Conservation (phyloP, 1,139 yeast species). For the Lodderomyces metapsilosis region DNA sequence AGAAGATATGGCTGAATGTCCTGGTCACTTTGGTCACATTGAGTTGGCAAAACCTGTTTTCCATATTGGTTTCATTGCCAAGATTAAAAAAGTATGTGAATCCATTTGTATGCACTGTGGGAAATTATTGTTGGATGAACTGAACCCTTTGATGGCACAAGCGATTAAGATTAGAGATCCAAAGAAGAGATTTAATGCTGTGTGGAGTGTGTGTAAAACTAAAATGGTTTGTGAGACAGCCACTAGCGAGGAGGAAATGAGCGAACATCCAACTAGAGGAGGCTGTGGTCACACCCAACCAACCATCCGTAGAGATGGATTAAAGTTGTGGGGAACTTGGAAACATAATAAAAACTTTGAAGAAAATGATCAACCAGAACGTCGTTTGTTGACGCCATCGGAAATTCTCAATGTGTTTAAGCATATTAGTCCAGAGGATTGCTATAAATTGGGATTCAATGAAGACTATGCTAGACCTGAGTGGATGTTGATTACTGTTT, state of each 20-base stretch:
- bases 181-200: conserved; percentile 92
- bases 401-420: conserved; percentile 90
- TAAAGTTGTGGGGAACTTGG: conserved; percentile 97
- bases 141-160: conserved; percentile 82
- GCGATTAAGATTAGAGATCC: conserved; percentile 91
- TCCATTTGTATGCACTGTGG: conserved; percentile 99
- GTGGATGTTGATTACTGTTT: conserved; percentile 94
- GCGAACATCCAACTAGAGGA: conserved; percentile 64
- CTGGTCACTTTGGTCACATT: conserved; percentile 99
- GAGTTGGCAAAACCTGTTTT: conserved; percentile 98
- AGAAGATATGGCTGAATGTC: conserved; percentile 98
- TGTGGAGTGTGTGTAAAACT: conserved; percentile 88
- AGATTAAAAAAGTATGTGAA: conserved; percentile 93
- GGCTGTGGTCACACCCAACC: conserved; percentile 99
- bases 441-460: conserved; percentile 79
- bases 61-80: conserved; percentile 92
- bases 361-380: conserved; percentile 89
- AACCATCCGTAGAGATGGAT: conserved; percentile 90
- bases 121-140: conserved; percentile 82
- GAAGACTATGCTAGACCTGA: conserved; percentile 98
- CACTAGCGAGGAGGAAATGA: conserved; percentile 62
- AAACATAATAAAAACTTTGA: conserved; percentile 77
- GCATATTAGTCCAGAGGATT: conserved; percentile 85
- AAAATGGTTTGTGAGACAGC: conserved; percentile 97
- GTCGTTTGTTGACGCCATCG: conserved; percentile 80